Evolutionary conservation across 2,329 filamentous ascomycete genomes (phyloP).

Genomic region (Scleromitrula shiraiana): DNA sequence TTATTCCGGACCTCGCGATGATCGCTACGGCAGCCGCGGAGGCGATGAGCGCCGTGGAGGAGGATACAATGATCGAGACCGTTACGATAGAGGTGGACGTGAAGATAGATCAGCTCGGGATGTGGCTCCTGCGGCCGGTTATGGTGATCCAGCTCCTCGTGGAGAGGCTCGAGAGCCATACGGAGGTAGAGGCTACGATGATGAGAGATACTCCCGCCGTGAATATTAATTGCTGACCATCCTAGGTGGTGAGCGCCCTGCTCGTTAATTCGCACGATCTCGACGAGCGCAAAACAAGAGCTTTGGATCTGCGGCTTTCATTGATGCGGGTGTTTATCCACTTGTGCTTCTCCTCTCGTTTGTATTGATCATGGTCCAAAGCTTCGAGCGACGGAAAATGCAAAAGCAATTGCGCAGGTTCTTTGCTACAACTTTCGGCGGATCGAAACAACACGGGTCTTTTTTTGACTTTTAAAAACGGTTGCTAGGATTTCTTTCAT

Average conservation of each 20-base stretch:
- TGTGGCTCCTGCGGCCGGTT: conserved; percentile 32
- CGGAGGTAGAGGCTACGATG: conserved; percentile 33
- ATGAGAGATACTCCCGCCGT: conserved; percentile 29
- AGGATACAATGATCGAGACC: conserved; percentile 37
- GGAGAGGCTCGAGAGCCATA: conserved; percentile 37
- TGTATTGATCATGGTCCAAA: conserved; percentile 29
- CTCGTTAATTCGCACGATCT: conserved; percentile 31
- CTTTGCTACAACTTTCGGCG: conserved; percentile 24
- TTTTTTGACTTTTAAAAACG: conserved; percentile 23
- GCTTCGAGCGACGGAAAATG: conserved; percentile 30
- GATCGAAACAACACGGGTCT: conserved; percentile 19
- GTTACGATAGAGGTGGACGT: conserved; percentile 39
- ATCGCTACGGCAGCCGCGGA: conserved; percentile 24
- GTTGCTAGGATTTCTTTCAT: conserved; percentile 29
- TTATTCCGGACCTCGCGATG: conserved; percentile 19
- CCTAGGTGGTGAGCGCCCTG: conserved; percentile 31
- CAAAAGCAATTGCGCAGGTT: conserved; percentile 23
- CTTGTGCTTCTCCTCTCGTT: conserved; percentile 26
- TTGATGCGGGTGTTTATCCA: conserved; percentile 31
- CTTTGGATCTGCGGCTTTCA: conserved; percentile 31
- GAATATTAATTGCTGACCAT: conserved; percentile 31
- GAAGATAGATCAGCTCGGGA: conserved; percentile 40
- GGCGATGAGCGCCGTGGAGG: conserved; percentile 39
- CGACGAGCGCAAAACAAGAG: conserved; percentile 25
- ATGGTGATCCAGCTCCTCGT: conserved; percentile 36